Evolutionary conservation across 176 grass and related monocot genomes (phyloP).

Genomic region (Triticum monococcum): DNA sequence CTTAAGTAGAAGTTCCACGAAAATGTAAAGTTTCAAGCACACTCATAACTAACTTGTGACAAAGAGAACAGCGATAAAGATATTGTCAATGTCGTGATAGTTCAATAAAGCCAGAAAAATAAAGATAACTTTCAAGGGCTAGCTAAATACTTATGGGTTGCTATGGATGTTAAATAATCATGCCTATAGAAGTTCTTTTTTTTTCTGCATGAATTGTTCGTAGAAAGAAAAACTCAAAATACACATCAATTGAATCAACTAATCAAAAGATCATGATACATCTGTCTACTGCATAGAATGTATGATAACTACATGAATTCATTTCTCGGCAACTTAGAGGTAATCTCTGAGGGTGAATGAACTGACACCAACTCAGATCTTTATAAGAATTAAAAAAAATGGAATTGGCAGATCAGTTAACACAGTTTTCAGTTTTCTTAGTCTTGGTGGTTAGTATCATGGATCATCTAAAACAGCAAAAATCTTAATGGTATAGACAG

Average conservation of each 20-base stretch:
- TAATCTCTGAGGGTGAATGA: neutral
- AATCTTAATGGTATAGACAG: neutral
- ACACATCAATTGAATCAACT: neutral
- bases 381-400: neutral
- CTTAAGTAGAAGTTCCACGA: neutral
- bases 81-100: neutral
- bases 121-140: neutral
- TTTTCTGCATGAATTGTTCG: neutral
- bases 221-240: neutral
- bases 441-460: neutral
- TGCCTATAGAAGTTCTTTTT: neutral
- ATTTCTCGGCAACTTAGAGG: neutral
- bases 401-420: neutral
- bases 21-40: neutral
- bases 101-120: slow-evolving; percentile 1
- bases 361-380: neutral
- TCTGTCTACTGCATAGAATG: neutral
- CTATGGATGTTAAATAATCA: neutral
- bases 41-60: neutral
- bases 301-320: neutral
- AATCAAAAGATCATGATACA: neutral
- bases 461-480: neutral
- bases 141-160: neutral
- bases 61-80: slow-evolving; percentile 3
- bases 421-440: slow-evolving; percentile 4